Base-by-base conservation (phyloP, 1,139 yeast species). In the Citeromyces siamensis region DNA sequence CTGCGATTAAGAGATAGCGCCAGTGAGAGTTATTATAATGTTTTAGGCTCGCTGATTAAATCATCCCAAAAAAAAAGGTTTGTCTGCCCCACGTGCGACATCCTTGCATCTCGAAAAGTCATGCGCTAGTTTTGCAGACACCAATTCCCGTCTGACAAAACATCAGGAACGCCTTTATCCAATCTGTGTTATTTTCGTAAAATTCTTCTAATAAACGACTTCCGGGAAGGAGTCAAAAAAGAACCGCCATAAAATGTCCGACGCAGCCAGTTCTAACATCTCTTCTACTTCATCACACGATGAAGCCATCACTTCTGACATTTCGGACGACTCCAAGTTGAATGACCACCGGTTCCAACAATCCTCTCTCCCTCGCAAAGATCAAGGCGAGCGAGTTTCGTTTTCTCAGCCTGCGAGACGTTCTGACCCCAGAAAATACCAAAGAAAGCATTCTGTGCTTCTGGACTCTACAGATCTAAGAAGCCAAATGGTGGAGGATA, bases 341-440 rank as follows among this genome's bases (percentile, higher is more conserved):
- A 65, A 71, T 43, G 78, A 71, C 49, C 77, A 71, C 49, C 56
- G 78, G 40, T 44, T 67, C 45, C 76, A 70, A 46, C 53, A 58
- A 19, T 53, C 55, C 28, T 61, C 66, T 9, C 56, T 66, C 20
- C 74, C 74, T 8, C 56, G 54, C 32, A 51, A 46, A 19, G 50
- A 52, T 26, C 4, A 10, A 7, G 33, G 33, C n/a, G 19, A 22
- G 7, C 16, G 14, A 6, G 7, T 17, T n/a, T 18, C 16, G 9
- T 19, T 16, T 10, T 16, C 19, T 7, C 19, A 20, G n/a, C 20
- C 33, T 7, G 33, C 34, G 7, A 32, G 20, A 17, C 22, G 14
- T 17, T 14, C 17, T 5, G 21, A 35, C n/a, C 36, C 38, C 19
- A 13, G 29, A n/a, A 22, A 23, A 17, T 8, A 13, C 29, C 41